A percentile compares a stretch with the other conserved stretches of the same genome.
phyloP scores from a whole-genome alignment of 768 basidiomycete species.

The Collybiopsis confluens region DNA sequence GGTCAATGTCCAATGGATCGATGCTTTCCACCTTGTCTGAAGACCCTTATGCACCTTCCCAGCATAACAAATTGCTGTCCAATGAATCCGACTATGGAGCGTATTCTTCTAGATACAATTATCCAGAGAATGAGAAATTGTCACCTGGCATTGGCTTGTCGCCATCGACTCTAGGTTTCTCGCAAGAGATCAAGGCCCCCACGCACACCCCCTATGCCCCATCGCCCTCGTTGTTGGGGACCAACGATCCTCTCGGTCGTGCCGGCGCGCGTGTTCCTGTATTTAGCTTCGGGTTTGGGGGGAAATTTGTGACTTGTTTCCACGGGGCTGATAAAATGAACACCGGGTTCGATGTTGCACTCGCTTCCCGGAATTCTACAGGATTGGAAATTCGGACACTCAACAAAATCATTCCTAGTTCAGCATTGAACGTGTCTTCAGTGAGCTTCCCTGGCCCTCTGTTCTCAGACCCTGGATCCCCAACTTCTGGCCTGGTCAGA shows the following conservation, averaged over 20 bases:
- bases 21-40: constrained; percentile 30
- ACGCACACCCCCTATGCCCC: constrained; percentile 68
- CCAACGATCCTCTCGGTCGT: constrained; percentile 78
- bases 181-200: constrained; percentile 33
- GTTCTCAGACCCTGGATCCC: constrained; percentile 68
- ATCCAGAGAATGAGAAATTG: constrained; percentile 13
- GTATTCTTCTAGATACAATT: constrained; percentile 24
- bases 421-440: constrained; percentile 49
- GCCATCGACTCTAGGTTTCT: constrained; percentile 9
- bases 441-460: constrained; percentile 83
- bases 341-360: constrained; percentile 74
- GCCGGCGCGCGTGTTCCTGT: constrained; percentile 72
- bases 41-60: constrained; percentile 30
- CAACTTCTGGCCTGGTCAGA: constrained; percentile 65
- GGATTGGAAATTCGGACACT: constrained; percentile 65
- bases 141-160: constrained; percentile 9
- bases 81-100: constrained; percentile 23
- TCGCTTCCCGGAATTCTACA: constrained; percentile 67
- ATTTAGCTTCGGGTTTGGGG: constrained; percentile 91
- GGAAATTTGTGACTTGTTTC: constrained; percentile 85
- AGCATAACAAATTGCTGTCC: constrained; percentile 18
- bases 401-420: constrained; percentile 66
- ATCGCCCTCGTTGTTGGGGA: constrained; percentile 76
- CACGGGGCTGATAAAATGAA: constrained; percentile 62
- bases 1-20: constrained; percentile 45